These are phyloP conservation scores for Peribolospora baueri DNA, from an alignment of 768 basidiomycete species.

Conservation along the genomic window DNA sequence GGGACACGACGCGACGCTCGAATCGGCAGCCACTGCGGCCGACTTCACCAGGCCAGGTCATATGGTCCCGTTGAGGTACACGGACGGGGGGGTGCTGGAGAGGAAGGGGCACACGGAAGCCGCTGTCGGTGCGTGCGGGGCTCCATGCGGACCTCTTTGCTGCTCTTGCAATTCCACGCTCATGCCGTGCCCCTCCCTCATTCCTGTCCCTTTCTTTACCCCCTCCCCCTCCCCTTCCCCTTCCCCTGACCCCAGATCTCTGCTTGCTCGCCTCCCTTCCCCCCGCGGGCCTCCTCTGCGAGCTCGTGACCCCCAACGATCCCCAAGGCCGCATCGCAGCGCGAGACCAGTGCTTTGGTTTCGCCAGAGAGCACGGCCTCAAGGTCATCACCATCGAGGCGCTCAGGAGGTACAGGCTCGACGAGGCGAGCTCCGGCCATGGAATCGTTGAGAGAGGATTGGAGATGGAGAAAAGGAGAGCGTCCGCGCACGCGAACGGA, in stretches of 20 bases:
- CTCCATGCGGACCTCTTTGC: neutral
- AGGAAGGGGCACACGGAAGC: conserved; percentile 86
- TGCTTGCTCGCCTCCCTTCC: conserved; percentile 48
- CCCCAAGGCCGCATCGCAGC: conserved; percentile 75
- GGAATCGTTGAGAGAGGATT: too few species aligned
- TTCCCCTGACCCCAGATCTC: conserved; percentile 31
- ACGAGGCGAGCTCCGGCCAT: neutral
- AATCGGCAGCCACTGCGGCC: conserved; percentile 25
- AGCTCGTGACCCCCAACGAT: conserved; percentile 74
- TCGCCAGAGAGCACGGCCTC: conserved; percentile 69
- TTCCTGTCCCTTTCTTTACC: neutral
- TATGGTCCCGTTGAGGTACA: conserved; percentile 74
- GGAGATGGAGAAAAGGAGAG: too few species aligned
- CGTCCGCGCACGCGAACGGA: too few species aligned
- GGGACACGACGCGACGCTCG: conserved; percentile 7
- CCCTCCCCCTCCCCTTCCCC: neutral
- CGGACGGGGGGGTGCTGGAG: conserved; percentile 57
- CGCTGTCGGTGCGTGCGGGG: conserved; percentile 29
- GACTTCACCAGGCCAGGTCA: conserved; percentile 88
- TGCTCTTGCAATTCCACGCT: neutral
- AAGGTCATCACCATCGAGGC: conserved; percentile 82
- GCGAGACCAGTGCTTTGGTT: conserved; percentile 70
- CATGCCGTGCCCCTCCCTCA: neutral
- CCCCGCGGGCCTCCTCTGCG: conserved; percentile 64
- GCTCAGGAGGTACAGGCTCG: conserved; percentile 20